Conservation (phyloP, 768 basidiomycete species). For the Leucocoprinus birnbaumii region DNA sequence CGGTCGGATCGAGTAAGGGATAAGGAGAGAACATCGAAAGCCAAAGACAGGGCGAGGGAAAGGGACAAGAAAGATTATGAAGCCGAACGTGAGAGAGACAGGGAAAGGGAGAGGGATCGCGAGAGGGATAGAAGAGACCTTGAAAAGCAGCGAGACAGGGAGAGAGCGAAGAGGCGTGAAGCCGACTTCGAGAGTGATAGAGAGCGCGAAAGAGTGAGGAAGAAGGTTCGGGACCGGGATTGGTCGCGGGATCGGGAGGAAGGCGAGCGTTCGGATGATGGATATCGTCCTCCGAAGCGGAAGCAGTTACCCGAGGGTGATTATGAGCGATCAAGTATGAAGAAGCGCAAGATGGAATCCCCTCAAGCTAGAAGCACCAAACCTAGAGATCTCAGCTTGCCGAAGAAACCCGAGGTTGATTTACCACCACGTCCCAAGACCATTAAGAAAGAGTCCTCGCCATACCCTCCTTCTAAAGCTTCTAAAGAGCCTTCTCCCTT, state of each 20-base stretch:
- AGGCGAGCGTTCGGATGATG: slow-evolving; percentile 20
- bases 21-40: slow-evolving; percentile 13
- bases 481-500: slow-evolving; percentile 16
- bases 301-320: slow-evolving; percentile 32
- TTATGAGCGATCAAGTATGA: slow-evolving; percentile 16
- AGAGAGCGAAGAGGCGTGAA: slow-evolving; percentile 16
- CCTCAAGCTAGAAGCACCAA: not conserved
- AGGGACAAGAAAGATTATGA: slow-evolving; percentile 6
- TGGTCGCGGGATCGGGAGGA: slow-evolving; percentile 21
- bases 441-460: slow-evolving; percentile 6
- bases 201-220: slow-evolving; percentile 14
- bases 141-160: slow-evolving; percentile 19
- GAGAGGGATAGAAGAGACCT: slow-evolving; percentile 14
- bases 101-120: slow-evolving; percentile 7
- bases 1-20: slow-evolving; percentile 13
- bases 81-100: not conserved
- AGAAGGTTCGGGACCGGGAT: slow-evolving; percentile 18
- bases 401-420: slow-evolving; percentile 33
- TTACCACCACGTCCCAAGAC: not conserved
- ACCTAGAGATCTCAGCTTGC: slow-evolving; percentile 14
- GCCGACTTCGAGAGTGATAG: slow-evolving; percentile 11
- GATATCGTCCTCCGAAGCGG: slow-evolving; percentile 31
- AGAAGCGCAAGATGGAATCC: slow-evolving; percentile 13
- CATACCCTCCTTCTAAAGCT: not conserved
- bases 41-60: slow-evolving; percentile 13